These are phyloP conservation scores for Chlamydomonas reinhardtii DNA, from an alignment of 163 green algal species.

Conservation along the genomic window DNA sequence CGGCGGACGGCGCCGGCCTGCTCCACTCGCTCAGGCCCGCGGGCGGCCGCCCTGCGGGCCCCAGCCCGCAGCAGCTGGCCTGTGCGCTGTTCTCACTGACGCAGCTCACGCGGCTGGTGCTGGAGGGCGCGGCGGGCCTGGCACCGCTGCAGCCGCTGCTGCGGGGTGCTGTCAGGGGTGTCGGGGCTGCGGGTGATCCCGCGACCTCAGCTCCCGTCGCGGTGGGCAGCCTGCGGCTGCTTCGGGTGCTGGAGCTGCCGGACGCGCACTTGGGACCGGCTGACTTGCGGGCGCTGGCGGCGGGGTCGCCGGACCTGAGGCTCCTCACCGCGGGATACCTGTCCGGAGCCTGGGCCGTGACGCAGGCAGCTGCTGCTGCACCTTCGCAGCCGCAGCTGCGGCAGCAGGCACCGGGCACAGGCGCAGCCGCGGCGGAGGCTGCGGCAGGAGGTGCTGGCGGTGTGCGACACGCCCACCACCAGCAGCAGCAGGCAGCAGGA, in stretches of 20 bases:
- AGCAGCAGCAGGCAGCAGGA: too few species aligned
- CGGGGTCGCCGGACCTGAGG: neutral
- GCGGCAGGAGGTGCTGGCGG: neutral
- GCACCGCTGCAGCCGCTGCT: slow-evolving; percentile 5
- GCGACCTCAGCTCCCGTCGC: too few species aligned
- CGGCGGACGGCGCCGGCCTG: neutral
- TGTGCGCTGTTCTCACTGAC: slow-evolving; percentile 16
- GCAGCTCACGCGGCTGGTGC: neutral
- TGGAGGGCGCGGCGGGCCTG: neutral
- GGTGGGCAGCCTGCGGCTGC: neutral
- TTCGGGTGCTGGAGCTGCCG: slow-evolving; percentile 24
- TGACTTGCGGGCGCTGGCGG: neutral
- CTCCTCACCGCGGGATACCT: neutral
- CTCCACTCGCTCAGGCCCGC: too few species aligned
- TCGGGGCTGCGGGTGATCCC: too few species aligned
- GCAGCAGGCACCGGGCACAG: too few species aligned
- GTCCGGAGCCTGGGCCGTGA: too few species aligned
- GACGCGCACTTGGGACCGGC: neutral
- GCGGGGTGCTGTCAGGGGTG: too few species aligned
- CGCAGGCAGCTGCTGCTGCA: too few species aligned
- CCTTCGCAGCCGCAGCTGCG: too few species aligned
- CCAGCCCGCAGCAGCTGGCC: slow-evolving; percentile 7
- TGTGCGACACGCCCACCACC: too few species aligned
- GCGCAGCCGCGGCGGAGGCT: too few species aligned
- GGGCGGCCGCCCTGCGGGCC: too few species aligned